Percentiles rank a stretch among this genome's conserved stretches.
Conservation (phyloP, 140 eudicot species). For the Oenanthe javanica region DNA sequence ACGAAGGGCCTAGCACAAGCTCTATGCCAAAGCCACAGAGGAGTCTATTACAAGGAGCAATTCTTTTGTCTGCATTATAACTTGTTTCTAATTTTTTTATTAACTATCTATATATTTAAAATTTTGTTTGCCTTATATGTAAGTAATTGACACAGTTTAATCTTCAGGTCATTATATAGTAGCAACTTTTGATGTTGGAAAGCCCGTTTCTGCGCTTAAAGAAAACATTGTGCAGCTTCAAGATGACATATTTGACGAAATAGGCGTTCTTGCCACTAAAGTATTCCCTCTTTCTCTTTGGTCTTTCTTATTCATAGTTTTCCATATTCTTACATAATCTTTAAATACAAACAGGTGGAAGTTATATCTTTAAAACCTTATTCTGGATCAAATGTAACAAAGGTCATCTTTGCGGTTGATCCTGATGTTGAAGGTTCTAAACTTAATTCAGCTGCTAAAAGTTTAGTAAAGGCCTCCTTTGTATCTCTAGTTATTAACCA, state of each 20-base stretch:
- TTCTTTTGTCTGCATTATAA: neutral
- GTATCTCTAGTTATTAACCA: constrained; percentile 47
- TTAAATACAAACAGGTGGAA: constrained; percentile 49
- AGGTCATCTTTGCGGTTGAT: constrained; percentile 72
- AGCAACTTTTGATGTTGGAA: constrained; percentile 68
- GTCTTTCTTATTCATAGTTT: constrained; percentile 12
- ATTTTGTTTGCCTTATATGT: constrained; percentile 5
- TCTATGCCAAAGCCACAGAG: neutral
- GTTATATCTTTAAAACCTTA: constrained; percentile 45
- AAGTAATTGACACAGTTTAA: constrained; percentile 10
- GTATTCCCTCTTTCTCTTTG: constrained; percentile 32
- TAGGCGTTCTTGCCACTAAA: constrained; percentile 54
- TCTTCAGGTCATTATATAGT: constrained; percentile 77
- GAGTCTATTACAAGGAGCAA: neutral
- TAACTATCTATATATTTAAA: constrained; percentile 12
- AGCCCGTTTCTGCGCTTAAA: constrained; percentile 54
- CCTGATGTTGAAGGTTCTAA: constrained; percentile 43
- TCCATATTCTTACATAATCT: constrained; percentile 4
- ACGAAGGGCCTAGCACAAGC: neutral
- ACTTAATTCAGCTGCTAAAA: constrained; percentile 44
- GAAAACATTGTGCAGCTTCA: constrained; percentile 52
- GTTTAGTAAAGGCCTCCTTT: constrained; percentile 56
- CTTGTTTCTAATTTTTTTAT: neutral
- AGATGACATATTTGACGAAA: constrained; percentile 77
- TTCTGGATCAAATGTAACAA: constrained; percentile 47